These are phyloP conservation scores for Cryphonectria nitschkei DNA, from an alignment of 2,329 filamentous ascomycete species.

Conservation along the genomic window DNA sequence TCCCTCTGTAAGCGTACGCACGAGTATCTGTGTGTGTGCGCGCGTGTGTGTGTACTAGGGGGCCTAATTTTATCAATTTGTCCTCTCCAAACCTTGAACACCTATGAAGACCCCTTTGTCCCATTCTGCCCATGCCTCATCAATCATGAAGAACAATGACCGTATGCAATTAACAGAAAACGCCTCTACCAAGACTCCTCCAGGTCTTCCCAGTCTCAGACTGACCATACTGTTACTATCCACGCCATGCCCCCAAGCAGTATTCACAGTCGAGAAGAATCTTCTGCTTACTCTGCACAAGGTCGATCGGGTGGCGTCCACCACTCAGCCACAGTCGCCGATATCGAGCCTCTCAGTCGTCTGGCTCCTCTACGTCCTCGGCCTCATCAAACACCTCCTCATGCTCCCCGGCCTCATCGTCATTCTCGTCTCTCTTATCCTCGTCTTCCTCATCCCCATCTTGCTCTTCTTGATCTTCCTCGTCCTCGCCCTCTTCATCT, in stretches of 20 bases:
- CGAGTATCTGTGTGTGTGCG: not conserved
- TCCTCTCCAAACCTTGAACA: not conserved
- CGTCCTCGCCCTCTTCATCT: not conserved
- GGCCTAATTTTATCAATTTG: not conserved
- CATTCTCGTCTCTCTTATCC: not conserved
- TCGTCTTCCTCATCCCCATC: conserved; percentile 2
- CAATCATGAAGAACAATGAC: not conserved
- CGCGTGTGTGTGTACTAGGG: not conserved
- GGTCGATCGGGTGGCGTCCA: not conserved
- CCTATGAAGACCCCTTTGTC: not conserved
- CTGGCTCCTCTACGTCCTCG: not conserved
- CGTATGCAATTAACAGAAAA: not conserved
- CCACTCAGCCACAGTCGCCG: no score
- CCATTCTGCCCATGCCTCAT: not conserved
- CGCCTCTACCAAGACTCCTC: not conserved
- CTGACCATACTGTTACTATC: not conserved
- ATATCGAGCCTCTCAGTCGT: not conserved
- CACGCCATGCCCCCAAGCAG: not conserved
- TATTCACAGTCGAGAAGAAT: not conserved
- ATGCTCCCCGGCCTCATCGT: not conserved
- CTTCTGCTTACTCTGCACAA: not conserved
- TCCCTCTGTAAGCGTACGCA: not conserved
- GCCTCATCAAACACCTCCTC: not conserved
- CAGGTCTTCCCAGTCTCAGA: not conserved
- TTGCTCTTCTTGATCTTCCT: not conserved